Base-by-base conservation (phyloP, 2,329 filamentous ascomycete species). In the Penicillium sp. region DNA sequence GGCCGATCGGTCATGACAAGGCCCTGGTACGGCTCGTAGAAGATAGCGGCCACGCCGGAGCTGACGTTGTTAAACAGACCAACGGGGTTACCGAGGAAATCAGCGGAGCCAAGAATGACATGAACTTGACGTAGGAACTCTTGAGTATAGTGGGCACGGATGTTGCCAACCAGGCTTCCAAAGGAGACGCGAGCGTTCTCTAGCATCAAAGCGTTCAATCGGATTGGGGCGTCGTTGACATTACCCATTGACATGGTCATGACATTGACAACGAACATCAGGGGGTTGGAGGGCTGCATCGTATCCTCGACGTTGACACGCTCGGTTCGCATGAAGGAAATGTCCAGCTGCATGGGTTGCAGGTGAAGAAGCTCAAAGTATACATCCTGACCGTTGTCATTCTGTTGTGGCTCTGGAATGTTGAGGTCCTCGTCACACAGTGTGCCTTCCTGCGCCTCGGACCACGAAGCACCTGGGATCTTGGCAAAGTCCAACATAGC, bases 221-320 rank as follows among this genome's bases (percentile, higher is more conserved):
- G 86, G 47, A 99, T 86, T 0, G 94, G 95, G 6, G 94, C 94
- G 72, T 99, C 95, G 65, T 99, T 99, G 77, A 99, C 90, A 65
- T 99, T 99, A 58, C 94, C 94, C 65, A 99, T 94, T 13, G 94
- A 95, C 94, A 99, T 99, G 0, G 95, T 97, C 78, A 99, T 86
- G 61, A 97, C 90, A 67, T 99, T 97, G 70, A 97, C 86, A 69
- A 96, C 92, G 76, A 97, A 99, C 92, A 97, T 97, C 70, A 99
- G 81, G 0, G 95, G 95, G 67, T 96, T 99, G 38, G 84, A 85
- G 1, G 90, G 90, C 13, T 90, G 90, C 42, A 91, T 88, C 62
- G 94, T 95, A 70, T 97, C 92, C 69, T 97, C 92, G 2, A 90
- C 92, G 59, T 99, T 99, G 74, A 99, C 88, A 10, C 91, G 85